Base-by-base conservation (phyloP, 768 basidiomycete species). In the Mycena olivaceomarginata region DNA sequence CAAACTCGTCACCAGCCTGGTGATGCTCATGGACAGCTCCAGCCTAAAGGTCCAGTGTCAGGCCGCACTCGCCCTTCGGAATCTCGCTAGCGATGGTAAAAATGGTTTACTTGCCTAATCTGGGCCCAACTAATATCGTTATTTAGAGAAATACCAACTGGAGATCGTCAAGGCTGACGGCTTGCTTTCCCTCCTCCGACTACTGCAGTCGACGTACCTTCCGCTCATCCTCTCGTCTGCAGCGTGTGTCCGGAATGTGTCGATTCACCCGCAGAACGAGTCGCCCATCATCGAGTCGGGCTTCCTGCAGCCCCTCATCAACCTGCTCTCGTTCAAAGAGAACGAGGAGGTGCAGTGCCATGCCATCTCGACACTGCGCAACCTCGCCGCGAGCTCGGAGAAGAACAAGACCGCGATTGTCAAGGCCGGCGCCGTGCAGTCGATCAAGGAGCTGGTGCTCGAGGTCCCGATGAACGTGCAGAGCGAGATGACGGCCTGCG, bases 261-360 rank as follows among this genome's bases (percentile, higher is more conserved):
- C 98, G 9, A 99, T 99, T 74, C 98, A 99, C 85, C 98, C 98
- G 0, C 93, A 94, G 83, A 99, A 99, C 89, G 98, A 99, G 85
- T 98, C 97, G 1, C 98, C 98, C 20, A 99, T 99, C 85, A 99
- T 99, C 84, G 98, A 99, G 82, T 96, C 97, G 46, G 98, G 98
- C 22, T 99, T 99, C 90, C 87, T 99, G 77, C 95, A 97, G 82
- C 98, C 98, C 0, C 88, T 99, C 53, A 99, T 99, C 85, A 97
- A 97, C 83, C 91, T 99, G 43, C 89, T 99, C 25, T 96, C 98
- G 2, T 99, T 99, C 89, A 99, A 99, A 85, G 98, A 99, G 85
- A 99, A 99, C 82, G 98, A 99, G 87, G 98, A 99, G 86, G 97
- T 99, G 31, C 98, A 99, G 84, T 99, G 98, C 83, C 98, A 99